Evolutionary conservation across 768 basidiomycete genomes (phyloP).

Genomic region (Hygrocybe coccinea): DNA sequence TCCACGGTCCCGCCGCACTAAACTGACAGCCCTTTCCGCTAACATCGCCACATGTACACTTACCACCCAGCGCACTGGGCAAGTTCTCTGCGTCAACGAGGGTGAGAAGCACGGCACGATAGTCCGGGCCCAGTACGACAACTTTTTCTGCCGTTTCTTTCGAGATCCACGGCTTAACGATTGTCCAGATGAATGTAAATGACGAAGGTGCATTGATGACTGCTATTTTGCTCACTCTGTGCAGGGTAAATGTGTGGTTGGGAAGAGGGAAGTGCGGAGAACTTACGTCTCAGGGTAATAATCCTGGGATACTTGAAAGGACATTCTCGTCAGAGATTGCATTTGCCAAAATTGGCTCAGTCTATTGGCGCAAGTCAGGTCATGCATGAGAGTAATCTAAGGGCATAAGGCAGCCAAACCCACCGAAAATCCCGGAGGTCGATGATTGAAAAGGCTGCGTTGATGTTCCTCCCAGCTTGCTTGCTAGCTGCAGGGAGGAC

Average conservation of each 20-base stretch:
- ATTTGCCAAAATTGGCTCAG: constrained; percentile 73
- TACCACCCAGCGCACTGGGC: constrained; percentile 58
- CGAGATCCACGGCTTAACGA: constrained; percentile 67
- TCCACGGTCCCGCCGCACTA: constrained; percentile 68
- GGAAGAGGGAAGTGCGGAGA: background rate
- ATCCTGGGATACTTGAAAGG: constrained; percentile 74
- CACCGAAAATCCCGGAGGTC: constrained; percentile 71
- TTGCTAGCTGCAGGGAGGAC: constrained; percentile 60
- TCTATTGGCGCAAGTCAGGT: constrained; percentile 28
- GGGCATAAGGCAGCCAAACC: constrained; percentile 14
- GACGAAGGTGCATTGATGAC: constrained; percentile 70
- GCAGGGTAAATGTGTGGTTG: background rate
- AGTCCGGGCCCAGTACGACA: constrained; percentile 59
- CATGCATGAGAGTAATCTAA: background rate
- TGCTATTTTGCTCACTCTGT: constrained; percentile 66
- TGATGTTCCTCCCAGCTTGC: constrained; percentile 48
- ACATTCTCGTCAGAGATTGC: constrained; percentile 54
- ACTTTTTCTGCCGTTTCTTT: constrained; percentile 69
- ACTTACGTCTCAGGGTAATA: constrained; percentile 73
- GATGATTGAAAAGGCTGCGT: constrained; percentile 56
- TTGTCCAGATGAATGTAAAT: constrained; percentile 68
- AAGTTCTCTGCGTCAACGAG: constrained; percentile 61
- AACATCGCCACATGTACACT: constrained; percentile 54
- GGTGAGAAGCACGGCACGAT: constrained; percentile 50
- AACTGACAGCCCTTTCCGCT: constrained; percentile 45